phyloP scores from a whole-genome alignment of 495 filamentous ascomycete genomes.

The Hypoxylon cercidicola region DNA sequence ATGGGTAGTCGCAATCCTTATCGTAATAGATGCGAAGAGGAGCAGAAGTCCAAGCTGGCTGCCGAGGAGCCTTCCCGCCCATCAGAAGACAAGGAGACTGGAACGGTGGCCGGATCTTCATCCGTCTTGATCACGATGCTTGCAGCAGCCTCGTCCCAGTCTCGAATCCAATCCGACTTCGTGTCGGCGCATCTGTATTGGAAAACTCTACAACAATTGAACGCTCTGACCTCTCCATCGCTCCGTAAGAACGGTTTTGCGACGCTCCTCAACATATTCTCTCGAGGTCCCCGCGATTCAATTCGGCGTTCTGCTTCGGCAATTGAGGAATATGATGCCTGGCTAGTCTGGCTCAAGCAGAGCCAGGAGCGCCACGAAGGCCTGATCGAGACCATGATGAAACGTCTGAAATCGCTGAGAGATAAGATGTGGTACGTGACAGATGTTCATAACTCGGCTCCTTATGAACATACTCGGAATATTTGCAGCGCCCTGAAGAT shows the following conservation, averaged over 20 bases:
- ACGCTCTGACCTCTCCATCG: slow-evolving; percentile 68
- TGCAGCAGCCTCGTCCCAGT: slow-evolving; percentile 72
- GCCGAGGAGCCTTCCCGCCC: slow-evolving; percentile 45
- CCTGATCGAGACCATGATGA: slow-evolving; percentile 73
- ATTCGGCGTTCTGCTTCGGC: slow-evolving; percentile 71
- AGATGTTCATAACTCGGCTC: slow-evolving; percentile 90
- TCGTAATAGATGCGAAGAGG: slow-evolving; percentile 54
- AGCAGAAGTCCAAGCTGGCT: slow-evolving; percentile 44
- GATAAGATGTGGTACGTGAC: slow-evolving; percentile 99
- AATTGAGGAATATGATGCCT: slow-evolving; percentile 78
- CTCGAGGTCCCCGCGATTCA: slow-evolving; percentile 72
- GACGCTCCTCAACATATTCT: slow-evolving; percentile 75
- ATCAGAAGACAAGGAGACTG: slow-evolving; percentile 47
- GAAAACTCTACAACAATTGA: slow-evolving; percentile 72
- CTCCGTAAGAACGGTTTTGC: slow-evolving; percentile 72
- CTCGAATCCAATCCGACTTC: slow-evolving; percentile 73
- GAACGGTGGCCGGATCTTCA: slow-evolving; percentile 49
- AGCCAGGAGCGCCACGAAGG: slow-evolving; percentile 76
- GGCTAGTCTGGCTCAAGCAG: slow-evolving; percentile 79
- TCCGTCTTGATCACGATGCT: slow-evolving; percentile 73
- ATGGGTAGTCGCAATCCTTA: slow-evolving; percentile 67
- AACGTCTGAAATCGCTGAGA: slow-evolving; percentile 71
- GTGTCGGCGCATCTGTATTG: slow-evolving; percentile 76
- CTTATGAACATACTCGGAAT: slow-evolving; percentile 89
- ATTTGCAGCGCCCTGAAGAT: slow-evolving; percentile 87